Conservation (phyloP, 192 early-diverging fungal genomes). For the Podila clonocystis region DNA sequence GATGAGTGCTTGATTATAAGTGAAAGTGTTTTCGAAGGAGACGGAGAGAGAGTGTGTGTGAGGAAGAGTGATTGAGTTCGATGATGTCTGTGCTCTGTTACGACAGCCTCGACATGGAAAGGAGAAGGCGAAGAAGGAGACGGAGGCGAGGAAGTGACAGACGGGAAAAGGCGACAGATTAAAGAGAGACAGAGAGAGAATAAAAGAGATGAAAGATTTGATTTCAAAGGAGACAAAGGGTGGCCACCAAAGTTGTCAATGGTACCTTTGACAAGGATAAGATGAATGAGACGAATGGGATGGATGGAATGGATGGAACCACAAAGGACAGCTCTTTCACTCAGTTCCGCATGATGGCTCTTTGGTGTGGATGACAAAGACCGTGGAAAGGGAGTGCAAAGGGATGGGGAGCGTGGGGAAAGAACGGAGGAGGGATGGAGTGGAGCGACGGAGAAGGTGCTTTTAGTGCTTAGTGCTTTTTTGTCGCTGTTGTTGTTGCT, state of each 20-base stretch:
- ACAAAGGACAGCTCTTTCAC: too few species aligned
- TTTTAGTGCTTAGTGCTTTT: too few species aligned
- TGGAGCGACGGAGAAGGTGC: not conserved
- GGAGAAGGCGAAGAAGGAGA: not conserved
- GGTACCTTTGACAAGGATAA: too few species aligned
- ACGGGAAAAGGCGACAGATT: not conserved
- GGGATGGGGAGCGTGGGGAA: not conserved
- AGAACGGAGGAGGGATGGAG: not conserved
- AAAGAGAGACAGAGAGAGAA: not conserved
- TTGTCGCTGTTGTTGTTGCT: not conserved
- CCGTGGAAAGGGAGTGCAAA: not conserved
- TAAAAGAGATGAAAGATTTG: not conserved
- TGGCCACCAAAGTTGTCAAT: too few species aligned
- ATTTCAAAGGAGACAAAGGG: too few species aligned
- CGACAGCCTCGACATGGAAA: too few species aligned
- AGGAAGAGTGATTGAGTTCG: not conserved
- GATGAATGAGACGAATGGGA: too few species aligned
- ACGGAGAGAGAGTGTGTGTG: not conserved
- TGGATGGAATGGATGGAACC: too few species aligned
- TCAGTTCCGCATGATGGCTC: too few species aligned
- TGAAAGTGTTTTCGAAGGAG: not conserved
- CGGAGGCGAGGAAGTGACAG: not conserved
- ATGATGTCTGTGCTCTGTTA: too few species aligned
- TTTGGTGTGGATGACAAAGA: too few species aligned
- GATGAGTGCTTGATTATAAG: not conserved